Evolutionary conservation across 371 early-diverging fungal genomes (phyloP).

Genomic region (Mortierella sp.): DNA sequence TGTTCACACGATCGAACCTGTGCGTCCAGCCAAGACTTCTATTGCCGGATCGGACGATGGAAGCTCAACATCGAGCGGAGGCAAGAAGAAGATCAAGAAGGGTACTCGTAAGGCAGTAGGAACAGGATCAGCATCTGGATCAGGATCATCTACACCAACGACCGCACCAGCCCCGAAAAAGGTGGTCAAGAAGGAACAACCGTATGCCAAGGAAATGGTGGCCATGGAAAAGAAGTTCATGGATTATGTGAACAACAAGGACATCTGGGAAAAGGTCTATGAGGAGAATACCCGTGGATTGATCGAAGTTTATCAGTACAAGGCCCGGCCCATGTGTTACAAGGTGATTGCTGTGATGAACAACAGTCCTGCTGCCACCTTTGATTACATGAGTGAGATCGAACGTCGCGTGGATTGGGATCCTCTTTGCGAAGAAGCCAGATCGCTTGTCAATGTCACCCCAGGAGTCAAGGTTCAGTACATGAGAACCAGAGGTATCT

Average conservation of each 20-base stretch:
- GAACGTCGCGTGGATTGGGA: conserved; percentile 64
- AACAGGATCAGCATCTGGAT: background rate
- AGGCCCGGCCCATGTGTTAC: conserved; percentile 60
- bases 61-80: background rate
- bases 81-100: conserved; percentile 23
- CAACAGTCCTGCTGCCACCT: conserved; percentile 57
- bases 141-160: background rate
- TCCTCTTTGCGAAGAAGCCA: conserved; percentile 61
- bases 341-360: conserved; percentile 57
- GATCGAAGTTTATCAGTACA: conserved; percentile 60
- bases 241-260: conserved; percentile 41
- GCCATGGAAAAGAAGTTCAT: conserved; percentile 51
- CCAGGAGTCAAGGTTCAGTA: conserved; percentile 61
- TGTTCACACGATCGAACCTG: conserved; percentile 9
- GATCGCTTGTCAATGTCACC: conserved; percentile 49
- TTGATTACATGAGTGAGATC: conserved; percentile 63
- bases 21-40: conserved; percentile 23
- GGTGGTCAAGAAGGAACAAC: conserved; percentile 13
- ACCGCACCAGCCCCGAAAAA: conserved; percentile 3
- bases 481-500: conserved; percentile 62
- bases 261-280: conserved; percentile 55
- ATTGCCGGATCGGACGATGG: conserved; percentile 2
- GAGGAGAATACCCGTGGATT: conserved; percentile 40
- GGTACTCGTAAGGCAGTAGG: background rate
- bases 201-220: conserved; percentile 40